These are phyloP conservation scores for Amanita polypyramis DNA, from an alignment of 768 basidiomycete species.

Conservation along the genomic window DNA sequence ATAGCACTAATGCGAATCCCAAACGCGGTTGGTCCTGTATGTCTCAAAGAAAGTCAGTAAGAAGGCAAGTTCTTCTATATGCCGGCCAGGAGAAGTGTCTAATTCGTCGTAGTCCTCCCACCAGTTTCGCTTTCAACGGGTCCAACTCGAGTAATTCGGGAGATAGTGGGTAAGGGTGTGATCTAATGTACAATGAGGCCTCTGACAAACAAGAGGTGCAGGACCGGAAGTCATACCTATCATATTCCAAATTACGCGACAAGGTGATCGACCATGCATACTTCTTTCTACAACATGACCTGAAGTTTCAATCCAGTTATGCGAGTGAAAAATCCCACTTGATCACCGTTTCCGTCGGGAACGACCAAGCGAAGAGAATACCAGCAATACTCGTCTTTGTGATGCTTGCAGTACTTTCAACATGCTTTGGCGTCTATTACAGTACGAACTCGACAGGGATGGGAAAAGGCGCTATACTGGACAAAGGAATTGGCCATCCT, in stretches of 20 bases:
- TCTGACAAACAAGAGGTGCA: background rate
- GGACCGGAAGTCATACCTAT: constrained; percentile 27
- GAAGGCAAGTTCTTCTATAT: background rate
- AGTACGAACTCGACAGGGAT: background rate
- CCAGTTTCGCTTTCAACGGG: constrained; percentile 26
- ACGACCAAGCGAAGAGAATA: constrained; percentile 15
- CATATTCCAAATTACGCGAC: constrained; percentile 31
- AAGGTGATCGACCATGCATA: constrained; percentile 15
- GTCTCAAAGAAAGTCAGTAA: constrained; percentile 3
- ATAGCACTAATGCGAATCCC: background rate
- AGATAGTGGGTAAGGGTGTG: constrained; percentile 24
- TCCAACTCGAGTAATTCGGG: constrained; percentile 29
- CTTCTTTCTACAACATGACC: constrained; percentile 2
- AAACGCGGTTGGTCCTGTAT: background rate
- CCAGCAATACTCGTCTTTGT: background rate
- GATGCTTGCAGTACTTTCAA: background rate
- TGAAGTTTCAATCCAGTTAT: constrained; percentile 16
- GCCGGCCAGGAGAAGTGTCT: background rate
- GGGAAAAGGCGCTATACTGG: background rate
- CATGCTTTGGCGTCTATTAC: background rate
- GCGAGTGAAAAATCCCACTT: constrained; percentile 26
- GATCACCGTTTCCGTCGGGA: constrained; percentile 25
- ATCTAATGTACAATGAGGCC: background rate
- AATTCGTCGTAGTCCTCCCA: constrained; percentile 12
- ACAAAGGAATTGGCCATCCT: background rate